Percentiles rank a stretch among this genome's conserved stretches.
phyloP scores from a whole-genome alignment of 169 alveolate species.

The Fabrea salina region DNA sequence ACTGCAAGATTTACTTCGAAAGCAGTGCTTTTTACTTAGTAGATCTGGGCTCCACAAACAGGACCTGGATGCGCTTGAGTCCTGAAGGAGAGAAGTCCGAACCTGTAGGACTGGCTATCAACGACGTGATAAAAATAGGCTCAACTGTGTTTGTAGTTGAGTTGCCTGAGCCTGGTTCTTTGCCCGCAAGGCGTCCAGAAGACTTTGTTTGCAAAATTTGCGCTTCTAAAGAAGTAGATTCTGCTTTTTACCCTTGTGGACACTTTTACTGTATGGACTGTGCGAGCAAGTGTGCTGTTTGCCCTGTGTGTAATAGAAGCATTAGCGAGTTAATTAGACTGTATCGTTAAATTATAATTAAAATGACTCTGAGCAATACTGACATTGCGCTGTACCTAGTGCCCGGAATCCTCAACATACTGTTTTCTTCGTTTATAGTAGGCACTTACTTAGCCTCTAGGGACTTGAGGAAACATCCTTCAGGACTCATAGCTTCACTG shows the following conservation, averaged over 20 bases:
- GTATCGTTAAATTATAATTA: neutral
- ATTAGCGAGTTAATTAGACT: neutral
- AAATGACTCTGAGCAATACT: neutral
- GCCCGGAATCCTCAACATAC: neutral
- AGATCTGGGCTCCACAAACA: conserved; percentile 61
- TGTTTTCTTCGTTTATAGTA: neutral
- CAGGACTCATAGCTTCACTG: neutral
- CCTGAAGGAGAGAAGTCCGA: conserved; percentile 54
- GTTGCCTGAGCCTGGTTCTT: neutral
- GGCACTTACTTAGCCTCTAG: neutral
- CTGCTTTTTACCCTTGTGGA: neutral
- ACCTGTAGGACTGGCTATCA: neutral
- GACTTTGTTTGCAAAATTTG: neutral
- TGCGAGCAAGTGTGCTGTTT: neutral
- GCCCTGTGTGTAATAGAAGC: neutral
- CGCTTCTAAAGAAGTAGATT: neutral
- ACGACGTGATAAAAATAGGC: neutral
- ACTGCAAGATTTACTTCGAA: conserved; percentile 41
- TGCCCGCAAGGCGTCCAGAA: neutral
- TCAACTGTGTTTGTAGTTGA: neutral
- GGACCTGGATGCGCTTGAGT: conserved; percentile 59
- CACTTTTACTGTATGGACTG: neutral
- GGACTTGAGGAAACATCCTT: conserved; percentile 16
- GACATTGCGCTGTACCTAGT: neutral
- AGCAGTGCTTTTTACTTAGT: conserved; percentile 34